Conservation (phyloP, 768 basidiomycete species). For the Lactarius tabidus region DNA sequence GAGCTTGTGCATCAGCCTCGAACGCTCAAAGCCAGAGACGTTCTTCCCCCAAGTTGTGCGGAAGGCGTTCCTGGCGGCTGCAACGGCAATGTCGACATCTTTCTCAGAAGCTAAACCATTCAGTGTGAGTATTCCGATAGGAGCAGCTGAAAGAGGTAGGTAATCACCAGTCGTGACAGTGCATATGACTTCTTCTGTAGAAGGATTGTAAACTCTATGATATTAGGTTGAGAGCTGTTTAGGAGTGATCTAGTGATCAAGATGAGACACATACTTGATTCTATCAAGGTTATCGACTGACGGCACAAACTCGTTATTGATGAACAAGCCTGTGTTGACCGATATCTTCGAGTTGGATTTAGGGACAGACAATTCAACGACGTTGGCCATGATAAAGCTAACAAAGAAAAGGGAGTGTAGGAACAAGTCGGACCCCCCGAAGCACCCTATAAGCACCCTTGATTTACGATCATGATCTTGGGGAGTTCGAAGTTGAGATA, state of each 20-base stretch:
- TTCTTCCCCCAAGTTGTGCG: constrained; percentile 88
- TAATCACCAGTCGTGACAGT: constrained; percentile 51
- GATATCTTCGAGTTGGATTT: constrained; percentile 39
- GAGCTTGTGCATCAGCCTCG: constrained; percentile 76
- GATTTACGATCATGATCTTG: background rate
- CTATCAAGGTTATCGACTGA: constrained; percentile 63
- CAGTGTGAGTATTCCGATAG: background rate
- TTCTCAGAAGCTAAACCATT: constrained; percentile 49
- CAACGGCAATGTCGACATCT: constrained; percentile 82
- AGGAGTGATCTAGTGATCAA: background rate
- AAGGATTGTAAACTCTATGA: constrained; percentile 50
- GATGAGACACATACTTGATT: constrained; percentile 48
- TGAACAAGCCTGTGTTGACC: constrained; percentile 82
- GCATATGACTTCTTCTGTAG: constrained; percentile 71
- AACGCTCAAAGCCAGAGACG: constrained; percentile 76
- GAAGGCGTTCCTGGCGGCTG: constrained; percentile 78
- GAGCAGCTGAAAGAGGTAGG: background rate
- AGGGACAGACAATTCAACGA: constrained; percentile 30
- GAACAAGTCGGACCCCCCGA: background rate
- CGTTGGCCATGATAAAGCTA: constrained; percentile 21
- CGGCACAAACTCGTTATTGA: constrained; percentile 85
- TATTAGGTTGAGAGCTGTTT: background rate
- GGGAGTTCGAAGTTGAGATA: background rate
- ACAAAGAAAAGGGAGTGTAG: background rate
- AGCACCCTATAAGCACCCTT: background rate